phyloP scores from a whole-genome alignment of 2,329 filamentous ascomycete genomes.

The Herpomyces periplanetae region DNA sequence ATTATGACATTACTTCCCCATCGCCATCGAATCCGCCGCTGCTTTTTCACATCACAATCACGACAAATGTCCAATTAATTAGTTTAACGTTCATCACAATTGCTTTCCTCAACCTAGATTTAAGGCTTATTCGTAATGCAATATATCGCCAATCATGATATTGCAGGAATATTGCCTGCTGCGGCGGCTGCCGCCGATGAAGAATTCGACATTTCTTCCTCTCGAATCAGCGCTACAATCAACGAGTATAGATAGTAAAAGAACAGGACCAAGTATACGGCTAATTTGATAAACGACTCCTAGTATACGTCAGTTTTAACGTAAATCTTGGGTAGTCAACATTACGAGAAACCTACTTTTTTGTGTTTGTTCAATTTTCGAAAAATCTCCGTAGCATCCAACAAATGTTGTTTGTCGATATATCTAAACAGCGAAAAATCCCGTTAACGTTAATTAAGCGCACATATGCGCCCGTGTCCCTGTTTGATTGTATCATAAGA shows the following conservation, averaged over 20 bases:
- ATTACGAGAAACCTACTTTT: slow-evolving; percentile 19
- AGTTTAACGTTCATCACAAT: background rate
- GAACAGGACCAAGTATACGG: slow-evolving; percentile 96
- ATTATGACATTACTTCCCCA: no score
- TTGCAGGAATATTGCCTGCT: no score
- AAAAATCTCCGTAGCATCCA: slow-evolving; percentile 97
- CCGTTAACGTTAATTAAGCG: slow-evolving; percentile 1
- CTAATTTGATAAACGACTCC: slow-evolving; percentile 97
- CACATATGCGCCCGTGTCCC: slow-evolving; percentile 1
- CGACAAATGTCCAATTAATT: background rate
- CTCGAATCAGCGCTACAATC: slow-evolving; percentile 58
- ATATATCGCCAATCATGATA: background rate
- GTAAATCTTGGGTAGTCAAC: background rate
- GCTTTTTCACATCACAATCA: no score
- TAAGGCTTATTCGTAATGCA: background rate
- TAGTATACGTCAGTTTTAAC: slow-evolving; percentile 7
- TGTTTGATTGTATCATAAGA: background rate
- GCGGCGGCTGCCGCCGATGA: no score
- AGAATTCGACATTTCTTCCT: slow-evolving; percentile 20
- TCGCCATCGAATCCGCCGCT: no score
- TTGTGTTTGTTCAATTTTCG: slow-evolving; percentile 95
- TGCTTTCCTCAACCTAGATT: background rate
- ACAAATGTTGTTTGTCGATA: slow-evolving; percentile 66
- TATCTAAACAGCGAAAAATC: slow-evolving; percentile 1
- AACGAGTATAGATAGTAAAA: slow-evolving; percentile 96